Percentiles rank a stretch among this genome's conserved stretches.
Evolutionary conservation across 2,329 filamentous ascomycete genomes (phyloP).

Genomic region (Aspergillus hiratsukae): DNA sequence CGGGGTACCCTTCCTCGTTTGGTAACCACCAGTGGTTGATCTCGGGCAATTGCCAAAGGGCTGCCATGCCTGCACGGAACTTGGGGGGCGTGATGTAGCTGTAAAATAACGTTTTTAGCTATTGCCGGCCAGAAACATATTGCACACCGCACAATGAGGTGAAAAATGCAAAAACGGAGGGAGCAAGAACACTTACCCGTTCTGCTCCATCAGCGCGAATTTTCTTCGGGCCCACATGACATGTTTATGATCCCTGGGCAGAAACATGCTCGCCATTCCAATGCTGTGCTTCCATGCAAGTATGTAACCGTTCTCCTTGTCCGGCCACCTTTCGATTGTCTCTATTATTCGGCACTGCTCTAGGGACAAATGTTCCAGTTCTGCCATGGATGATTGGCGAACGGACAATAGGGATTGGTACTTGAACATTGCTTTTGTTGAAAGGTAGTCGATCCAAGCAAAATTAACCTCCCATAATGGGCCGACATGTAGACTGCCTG

Average conservation of each 20-base stretch:
- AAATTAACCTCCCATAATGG: conserved; percentile 72
- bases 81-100: conserved; percentile 80
- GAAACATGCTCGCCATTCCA: conserved; percentile 69
- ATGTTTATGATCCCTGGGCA: conserved; percentile 70
- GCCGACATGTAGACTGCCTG: conserved; percentile 64
- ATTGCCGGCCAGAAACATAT: not conserved
- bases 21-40: conserved; percentile 86
- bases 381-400: conserved; percentile 47
- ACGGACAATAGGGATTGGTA: conserved; percentile 62
- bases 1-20: conserved; percentile 69
- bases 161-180: not conserved
- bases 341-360: conserved; percentile 75
- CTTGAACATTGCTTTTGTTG: conserved; percentile 74
- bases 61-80: conserved; percentile 70
- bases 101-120: conserved; percentile 4
- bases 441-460: conserved; percentile 70
- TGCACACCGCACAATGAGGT: not conserved
- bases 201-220: conserved; percentile 70
- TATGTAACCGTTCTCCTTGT: conserved; percentile 64
- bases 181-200: conserved; percentile 59
- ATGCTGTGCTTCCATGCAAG: conserved; percentile 71
- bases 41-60: conserved; percentile 66
- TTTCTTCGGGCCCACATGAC: conserved; percentile 75
- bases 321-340: conserved; percentile 67
- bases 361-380: conserved; percentile 60